Evolutionary conservation across 495 filamentous ascomycete species (phyloP).

Genomic region (Penicillium parvum): DNA sequence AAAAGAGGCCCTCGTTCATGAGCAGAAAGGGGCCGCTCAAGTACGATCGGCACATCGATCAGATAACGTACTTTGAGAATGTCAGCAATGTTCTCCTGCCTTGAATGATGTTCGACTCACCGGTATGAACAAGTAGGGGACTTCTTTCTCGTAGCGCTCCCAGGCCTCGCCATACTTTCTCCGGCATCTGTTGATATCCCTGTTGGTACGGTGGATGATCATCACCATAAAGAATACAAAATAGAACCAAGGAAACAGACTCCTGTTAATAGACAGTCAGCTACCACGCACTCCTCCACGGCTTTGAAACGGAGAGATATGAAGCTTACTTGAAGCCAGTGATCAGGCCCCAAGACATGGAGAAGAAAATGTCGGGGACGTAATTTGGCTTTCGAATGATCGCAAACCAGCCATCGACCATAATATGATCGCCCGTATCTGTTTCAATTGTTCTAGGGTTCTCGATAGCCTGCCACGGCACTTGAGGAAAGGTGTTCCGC

Average conservation of each 20-base stretch:
- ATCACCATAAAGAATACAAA: constrained; percentile 85
- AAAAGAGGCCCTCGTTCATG: no score
- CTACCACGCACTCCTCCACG: no score
- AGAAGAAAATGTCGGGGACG: constrained; percentile 81
- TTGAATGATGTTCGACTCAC: no score
- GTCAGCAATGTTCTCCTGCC: no score
- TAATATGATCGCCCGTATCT: constrained; percentile 69
- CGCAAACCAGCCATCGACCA: constrained; percentile 87
- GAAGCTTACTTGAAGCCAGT: constrained; percentile 62
- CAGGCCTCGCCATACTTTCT: constrained; percentile 90
- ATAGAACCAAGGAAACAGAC: constrained; percentile 97
- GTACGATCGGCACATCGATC: no score
- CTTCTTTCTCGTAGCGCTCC: constrained; percentile 79
- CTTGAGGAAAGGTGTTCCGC: constrained; percentile 86
- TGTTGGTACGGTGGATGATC: constrained; percentile 85
- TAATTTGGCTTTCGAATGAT: constrained; percentile 95
- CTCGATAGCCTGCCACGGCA: constrained; percentile 81
- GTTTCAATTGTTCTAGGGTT: constrained; percentile 84
- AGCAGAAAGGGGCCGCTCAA: no score
- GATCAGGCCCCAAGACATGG: constrained; percentile 58
- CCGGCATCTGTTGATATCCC: constrained; percentile 81
- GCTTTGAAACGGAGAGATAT: no score
- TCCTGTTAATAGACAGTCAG: no score
- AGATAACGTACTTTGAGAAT: no score
- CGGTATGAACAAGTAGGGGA: constrained; percentile 95